Evolutionary conservation across 2,329 filamentous ascomycete species (phyloP), one percentile per base, ranked within the genome.

Genomic region (Thermothelomyces thermophilus): DNA sequence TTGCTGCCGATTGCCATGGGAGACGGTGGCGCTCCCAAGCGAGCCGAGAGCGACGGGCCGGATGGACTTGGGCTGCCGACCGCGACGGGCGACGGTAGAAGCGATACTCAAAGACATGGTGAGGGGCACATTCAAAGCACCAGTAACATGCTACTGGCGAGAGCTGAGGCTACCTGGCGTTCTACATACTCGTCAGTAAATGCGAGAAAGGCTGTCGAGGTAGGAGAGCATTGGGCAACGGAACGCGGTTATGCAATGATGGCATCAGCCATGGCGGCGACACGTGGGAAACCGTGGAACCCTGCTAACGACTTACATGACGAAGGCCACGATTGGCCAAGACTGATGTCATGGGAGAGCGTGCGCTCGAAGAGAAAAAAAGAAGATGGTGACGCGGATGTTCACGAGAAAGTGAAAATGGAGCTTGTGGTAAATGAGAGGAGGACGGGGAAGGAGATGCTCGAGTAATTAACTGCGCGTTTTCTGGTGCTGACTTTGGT

Each of bases 1-100:
- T 54, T 76, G 74, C 53, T 77, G 73, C 37, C 68, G 64, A 16
- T 57, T 61, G 41, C 63, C 63, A 30, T 58, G 57, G 16, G 58
- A 40, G 13, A 61, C 40, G 30, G 61, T 58, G 22, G 56, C 39
- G 24, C 41, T 45, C 5, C 33, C 36, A 16, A 48, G 19, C 22
- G 48, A 45, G 36, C 44, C 30, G 24, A 54, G 48, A 11, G 46
- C 22, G 13, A 26, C 40, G 2, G 50, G 50, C 16, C 54, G 48
- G 16, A 58, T 46, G 28, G 57, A 41, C 45, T 48, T 59, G 57
- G 44, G 62, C 52, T 53, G 52, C 48, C 61, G 60, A 30, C 61
- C 56, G 40, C 64, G 62, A 42, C 62, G 56, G 35, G 56, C 52
- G 19, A 64, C 54, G 50, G 60, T 59, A 43, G 63, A 64, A 28